Evolutionary conservation across 2,329 filamentous ascomycete genomes (phyloP), one percentile per base, ranked within the genome.

Genomic region (Cladosporium sp.): DNA sequence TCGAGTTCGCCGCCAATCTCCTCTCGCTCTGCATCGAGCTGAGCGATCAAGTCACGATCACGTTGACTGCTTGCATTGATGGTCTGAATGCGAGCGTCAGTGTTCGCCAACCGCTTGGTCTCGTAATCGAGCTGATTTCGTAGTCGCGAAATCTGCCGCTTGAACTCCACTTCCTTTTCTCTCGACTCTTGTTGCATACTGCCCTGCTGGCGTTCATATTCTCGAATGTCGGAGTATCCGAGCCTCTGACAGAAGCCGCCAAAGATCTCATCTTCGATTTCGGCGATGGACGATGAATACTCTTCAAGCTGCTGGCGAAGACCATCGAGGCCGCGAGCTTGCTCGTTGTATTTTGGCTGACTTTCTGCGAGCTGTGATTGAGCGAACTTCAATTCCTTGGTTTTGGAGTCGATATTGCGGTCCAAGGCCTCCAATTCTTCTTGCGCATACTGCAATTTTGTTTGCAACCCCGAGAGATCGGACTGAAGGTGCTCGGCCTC

Each of bases 181-280:
- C 85, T 85, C 39, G 88, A 88, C 66, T 97, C 89, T 67, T 96
- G 89, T 68, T 97, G 91, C 43, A 95, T 75, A 37, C 87, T 90
- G 43, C 93, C 92, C 70, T 97, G 93, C 59, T 95, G 91, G 20
- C 86, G 86, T 66, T 97, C 90, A 63, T 97, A 99, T 52, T 89
- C 88, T 52, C 92, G 88, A 57, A 99, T 95, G 62, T 95, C 86
- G 52, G 82, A 78, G 67, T 96, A 97, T 1, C 91, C 89, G 17
- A 96, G 82, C 50, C 88, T 83, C 60, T 83, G 80, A 72, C 93
- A 99, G 72, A 99, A 99, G 36, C 78, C 77, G 18, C 78, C 78
- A 68, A 96, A 99, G 24, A 99, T 79, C 60, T 90, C 80, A 65
- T 99, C 93, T 65, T 96, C 90, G 15, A 96, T 88, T 49, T 82